These are phyloP conservation scores for Eutrema heterophyllum DNA, from an alignment of 345 rosid genomes.

Conservation along the genomic window DNA sequence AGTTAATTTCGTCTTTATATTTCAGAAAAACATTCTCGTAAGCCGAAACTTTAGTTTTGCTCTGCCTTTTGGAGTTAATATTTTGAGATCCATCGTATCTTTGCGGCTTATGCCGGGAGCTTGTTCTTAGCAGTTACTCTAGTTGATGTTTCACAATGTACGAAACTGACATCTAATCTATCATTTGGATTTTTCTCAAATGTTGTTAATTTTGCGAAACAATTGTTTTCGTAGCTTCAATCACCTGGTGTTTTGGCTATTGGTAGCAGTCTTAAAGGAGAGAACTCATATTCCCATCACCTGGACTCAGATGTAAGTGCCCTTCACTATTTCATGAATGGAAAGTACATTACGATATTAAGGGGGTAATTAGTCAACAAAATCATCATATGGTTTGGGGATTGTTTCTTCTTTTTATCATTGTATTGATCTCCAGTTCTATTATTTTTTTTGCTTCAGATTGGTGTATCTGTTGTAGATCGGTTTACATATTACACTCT, in stretches of 20 bases:
- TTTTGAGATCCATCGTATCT: neutral
- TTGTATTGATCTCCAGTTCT: neutral
- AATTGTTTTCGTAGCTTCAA: constrained; percentile 51
- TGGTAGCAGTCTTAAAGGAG: constrained; percentile 97
- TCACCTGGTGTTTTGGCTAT: constrained; percentile 96
- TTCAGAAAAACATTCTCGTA: neutral
- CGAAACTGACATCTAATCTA: neutral
- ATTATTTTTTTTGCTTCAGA: constrained; percentile 38
- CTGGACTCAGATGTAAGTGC: constrained; percentile 87
- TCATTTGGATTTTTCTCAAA: neutral
- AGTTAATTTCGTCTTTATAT: neutral
- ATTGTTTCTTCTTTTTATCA: constrained; percentile 1
- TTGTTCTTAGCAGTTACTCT: constrained; percentile 2
- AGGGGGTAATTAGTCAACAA: neutral
- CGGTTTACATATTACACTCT: constrained; percentile 93
- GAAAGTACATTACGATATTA: neutral
- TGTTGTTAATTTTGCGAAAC: constrained; percentile 1
- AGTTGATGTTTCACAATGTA: neutral
- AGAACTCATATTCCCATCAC: constrained; percentile 98
- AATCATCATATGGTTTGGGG: neutral
- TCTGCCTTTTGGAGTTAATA: constrained; percentile 10
- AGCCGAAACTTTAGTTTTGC: neutral
- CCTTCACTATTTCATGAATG: neutral
- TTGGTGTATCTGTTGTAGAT: constrained; percentile 96
- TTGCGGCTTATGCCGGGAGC: neutral